phyloP scores from a whole-genome alignment of 139 green algal genomes.

The Gonium pectorale region DNA sequence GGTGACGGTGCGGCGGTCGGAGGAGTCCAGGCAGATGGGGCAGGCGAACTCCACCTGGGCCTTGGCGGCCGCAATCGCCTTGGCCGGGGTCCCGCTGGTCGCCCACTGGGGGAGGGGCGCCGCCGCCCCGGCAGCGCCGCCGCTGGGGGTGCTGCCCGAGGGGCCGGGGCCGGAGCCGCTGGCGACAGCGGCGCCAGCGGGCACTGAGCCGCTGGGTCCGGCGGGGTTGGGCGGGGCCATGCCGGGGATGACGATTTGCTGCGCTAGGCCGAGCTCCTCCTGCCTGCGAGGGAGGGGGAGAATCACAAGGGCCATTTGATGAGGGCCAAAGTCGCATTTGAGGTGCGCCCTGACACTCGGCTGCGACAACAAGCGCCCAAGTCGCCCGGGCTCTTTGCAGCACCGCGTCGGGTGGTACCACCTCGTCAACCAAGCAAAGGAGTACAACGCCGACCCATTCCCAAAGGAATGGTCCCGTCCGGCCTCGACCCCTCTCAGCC shows the following conservation, averaged over 20 bases:
- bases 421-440: too few species aligned
- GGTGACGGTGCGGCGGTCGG: conserved; percentile 57
- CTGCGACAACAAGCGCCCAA: too few species aligned
- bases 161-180: background rate
- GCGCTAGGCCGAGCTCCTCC: background rate
- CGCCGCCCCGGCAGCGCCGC: background rate
- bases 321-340: too few species aligned
- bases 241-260: background rate
- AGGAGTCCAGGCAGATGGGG: conserved; percentile 75
- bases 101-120: too few species aligned
- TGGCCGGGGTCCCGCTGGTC: too few species aligned
- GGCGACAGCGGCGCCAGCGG: background rate
- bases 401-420: too few species aligned
- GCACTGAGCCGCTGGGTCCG: background rate
- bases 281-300: conserved; percentile 1
- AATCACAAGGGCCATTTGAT: background rate
- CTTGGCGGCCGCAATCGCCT: background rate
- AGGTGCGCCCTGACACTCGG: too few species aligned
- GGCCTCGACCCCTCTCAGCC: too few species aligned
- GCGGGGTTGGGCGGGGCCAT: background rate
- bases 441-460: too few species aligned
- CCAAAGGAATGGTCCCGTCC: too few species aligned
- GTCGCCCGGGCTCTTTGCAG: background rate
- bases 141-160: background rate
- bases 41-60: conserved; percentile 40